These are phyloP conservation scores for Talaromyces adpressus DNA, from an alignment of 495 filamentous ascomycete species.

Conservation along the genomic window DNA sequence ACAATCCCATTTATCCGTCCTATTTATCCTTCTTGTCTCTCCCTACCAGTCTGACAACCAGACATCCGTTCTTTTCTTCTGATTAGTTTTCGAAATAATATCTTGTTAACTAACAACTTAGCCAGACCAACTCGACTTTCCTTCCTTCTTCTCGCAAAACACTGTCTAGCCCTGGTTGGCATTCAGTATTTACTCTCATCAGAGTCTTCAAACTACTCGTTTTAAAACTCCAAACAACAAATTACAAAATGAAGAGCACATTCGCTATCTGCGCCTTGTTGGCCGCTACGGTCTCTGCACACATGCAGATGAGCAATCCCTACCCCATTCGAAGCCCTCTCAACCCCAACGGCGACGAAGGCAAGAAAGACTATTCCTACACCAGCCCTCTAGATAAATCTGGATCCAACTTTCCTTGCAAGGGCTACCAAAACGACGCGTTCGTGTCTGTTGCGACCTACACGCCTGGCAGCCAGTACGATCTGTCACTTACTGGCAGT, in stretches of 20 bases:
- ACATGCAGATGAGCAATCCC: slow-evolving; percentile 41
- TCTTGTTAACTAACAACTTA: not conserved
- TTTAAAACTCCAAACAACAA: not conserved
- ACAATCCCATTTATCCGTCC: not conserved
- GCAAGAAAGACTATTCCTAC: slow-evolving; percentile 43
- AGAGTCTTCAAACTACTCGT: not conserved
- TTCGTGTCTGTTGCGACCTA: slow-evolving; percentile 40
- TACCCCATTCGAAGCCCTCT: slow-evolving; percentile 42
- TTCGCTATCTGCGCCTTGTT: slow-evolving; percentile 24
- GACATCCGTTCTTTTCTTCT: not conserved
- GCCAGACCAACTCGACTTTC: not conserved
- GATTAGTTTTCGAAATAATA: not conserved
- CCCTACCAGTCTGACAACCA: not conserved
- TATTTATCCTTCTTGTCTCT: not conserved
- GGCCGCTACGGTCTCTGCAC: slow-evolving; percentile 32
- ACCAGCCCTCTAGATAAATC: slow-evolving; percentile 35
- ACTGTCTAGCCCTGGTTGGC: slow-evolving; percentile 10
- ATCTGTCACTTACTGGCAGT: slow-evolving; percentile 32
- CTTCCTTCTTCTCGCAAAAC: not conserved
- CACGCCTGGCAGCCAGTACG: slow-evolving; percentile 31
- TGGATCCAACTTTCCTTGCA: slow-evolving; percentile 45
- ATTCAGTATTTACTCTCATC: slow-evolving; percentile 2
- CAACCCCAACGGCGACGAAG: slow-evolving; percentile 21
- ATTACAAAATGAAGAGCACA: slow-evolving; percentile 33
- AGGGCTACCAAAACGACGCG: slow-evolving; percentile 42